Evolutionary conservation across 202 grass and related monocot genomes (phyloP), one percentile per base, ranked within the genome.

Genomic region (Elaeis oleifera): DNA sequence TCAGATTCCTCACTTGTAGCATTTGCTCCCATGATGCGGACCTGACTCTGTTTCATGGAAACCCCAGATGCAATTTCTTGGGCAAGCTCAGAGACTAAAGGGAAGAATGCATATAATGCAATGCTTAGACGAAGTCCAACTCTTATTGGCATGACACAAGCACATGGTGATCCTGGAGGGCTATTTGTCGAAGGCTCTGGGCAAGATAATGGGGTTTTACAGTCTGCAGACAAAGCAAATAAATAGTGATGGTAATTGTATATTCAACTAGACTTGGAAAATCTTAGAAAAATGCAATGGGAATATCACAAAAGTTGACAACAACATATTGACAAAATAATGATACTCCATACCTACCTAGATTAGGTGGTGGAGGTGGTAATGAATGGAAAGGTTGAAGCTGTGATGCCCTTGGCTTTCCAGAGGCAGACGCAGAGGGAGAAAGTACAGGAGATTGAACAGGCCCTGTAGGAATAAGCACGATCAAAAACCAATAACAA

Each of bases 21-120:
- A 73, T 99, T 99, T 62, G 95, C 95, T 59, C 95, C 95, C 95
- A 99, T 99, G 62, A 99, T 67, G 48, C 83, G 95, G 48, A 99
- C 88, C 82, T 99, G 88, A 73, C 62, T 82, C 66, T 89, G 95
- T 44, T 89, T 82, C 80, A 99, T 84, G 61, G 77, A 53, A 71
- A 89, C 72, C 67, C 85, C 88, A 73, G 74, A 84, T 66, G 95
- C 80, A 62, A 94, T 85, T 79, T 99, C 80, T 82, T 82, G 77
- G 26, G 95, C 75, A 74, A 99, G 78, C 24, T 89, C 77, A 15
- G 83, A 69, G 19, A 99, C 95, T 60, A 89, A 71, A 66, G 83
- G 69, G 79, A 99, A 99, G 80, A 99, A 99, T 5, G 68, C 84
- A 76, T 80, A 89, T 70, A 94, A 49, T 56, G 85, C 80, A 71